A percentile compares a stretch with the other conserved stretches of the same genome.
phyloP scores from a whole-genome alignment of 2,329 filamentous ascomycete species.

The Ophiostoma sp. region DNA sequence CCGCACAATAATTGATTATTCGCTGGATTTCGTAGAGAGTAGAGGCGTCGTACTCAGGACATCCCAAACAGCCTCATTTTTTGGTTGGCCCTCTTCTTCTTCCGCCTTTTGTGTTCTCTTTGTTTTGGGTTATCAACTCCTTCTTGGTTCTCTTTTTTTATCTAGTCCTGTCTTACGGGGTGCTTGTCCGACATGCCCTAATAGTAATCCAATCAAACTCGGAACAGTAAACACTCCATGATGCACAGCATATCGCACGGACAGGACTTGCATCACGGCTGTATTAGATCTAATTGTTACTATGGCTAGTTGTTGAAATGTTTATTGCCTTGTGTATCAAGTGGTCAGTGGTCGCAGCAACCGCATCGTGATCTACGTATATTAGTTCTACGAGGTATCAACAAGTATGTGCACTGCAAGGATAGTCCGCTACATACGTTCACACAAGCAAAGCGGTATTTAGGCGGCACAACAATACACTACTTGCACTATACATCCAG shows the following conservation, averaged over 20 bases:
- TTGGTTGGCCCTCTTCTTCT: neutral
- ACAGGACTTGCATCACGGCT: neutral
- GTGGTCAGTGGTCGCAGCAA: neutral
- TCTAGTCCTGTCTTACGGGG: neutral
- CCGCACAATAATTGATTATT: constrained; percentile 7
- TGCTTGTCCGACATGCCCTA: neutral
- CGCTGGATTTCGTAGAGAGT: neutral
- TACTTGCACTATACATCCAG: neutral
- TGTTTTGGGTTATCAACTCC: neutral
- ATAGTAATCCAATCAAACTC: neutral
- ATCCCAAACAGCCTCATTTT: neutral
- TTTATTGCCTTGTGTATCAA: no score
- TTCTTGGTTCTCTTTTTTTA: neutral
- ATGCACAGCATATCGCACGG: neutral
- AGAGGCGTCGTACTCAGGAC: no score
- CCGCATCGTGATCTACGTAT: neutral
- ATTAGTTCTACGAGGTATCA: neutral
- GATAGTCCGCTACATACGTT: neutral
- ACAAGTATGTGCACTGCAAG: neutral
- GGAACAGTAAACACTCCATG: neutral
- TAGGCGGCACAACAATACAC: neutral
- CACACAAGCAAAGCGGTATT: no score
- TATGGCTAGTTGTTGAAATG: no score
- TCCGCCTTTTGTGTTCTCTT: neutral
- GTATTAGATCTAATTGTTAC: neutral